Evolutionary conservation across 441 rosid genomes (phyloP), one percentile per base, ranked within the genome.

Genomic region (Croton laevigatus): DNA sequence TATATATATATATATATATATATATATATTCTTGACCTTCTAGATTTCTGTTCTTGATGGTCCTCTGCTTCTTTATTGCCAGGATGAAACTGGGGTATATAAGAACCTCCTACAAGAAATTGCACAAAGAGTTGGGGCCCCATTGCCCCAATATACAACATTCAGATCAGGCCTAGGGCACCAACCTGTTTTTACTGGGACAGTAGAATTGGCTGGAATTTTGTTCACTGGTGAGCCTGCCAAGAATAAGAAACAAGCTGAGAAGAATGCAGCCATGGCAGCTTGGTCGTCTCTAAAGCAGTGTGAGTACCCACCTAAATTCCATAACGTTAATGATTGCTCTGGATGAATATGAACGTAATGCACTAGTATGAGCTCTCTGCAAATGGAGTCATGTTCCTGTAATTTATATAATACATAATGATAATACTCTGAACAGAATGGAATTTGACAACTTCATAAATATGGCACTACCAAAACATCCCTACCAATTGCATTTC

Each of bases 81-180:
- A 94, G 98, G 98, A 94, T 84, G 98, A 94, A 88, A 94, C 98
- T 0, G 98, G 98, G 53, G 97, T 94, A 71, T 94, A 94, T 79
- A 94, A 94, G 87, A 94, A 94, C 76, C 88, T 94, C 36, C 79
- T 94, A 64, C 98, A 94, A 81, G 98, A 94, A 73, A 94, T 91
- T 73, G 91, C 98, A 65, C 98, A 94, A 76, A 84, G 98, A 82
- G 97, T 91, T 49, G 93, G 93, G 64, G 97, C 96, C 49, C 97
- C 98, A 22, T 65, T 94, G 75, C 98, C 98, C 0, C 91, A 83
- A 13, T 94, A 94, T 73, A 88, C 88, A 2, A 94, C 98, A 23
- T 89, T 79, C 74, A 85, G 97, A 79, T 89, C 97, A 36, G 98
- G 98, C 79, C 94, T 94, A 14, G 98, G 97, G 2, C 98, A 94